Base-by-base conservation (phyloP, 495 filamentous ascomycete species). In the Pseudevernia furfuracea region DNA sequence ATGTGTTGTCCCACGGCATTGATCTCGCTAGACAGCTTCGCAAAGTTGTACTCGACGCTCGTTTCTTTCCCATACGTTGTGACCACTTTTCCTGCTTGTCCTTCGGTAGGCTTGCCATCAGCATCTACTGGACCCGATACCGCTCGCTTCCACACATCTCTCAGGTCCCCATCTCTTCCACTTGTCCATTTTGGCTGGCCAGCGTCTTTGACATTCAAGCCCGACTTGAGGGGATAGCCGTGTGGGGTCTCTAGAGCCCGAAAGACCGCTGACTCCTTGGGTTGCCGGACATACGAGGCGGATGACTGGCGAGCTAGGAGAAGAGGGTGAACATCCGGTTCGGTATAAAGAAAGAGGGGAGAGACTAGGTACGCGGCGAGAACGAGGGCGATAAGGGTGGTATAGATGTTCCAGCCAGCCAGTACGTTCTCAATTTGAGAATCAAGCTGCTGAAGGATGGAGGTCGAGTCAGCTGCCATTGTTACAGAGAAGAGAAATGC, bases 311-410 rank as follows among this genome's bases (percentile, higher is more conserved):
- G 86, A 59, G 89, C 86, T 46, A 99, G 86, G 30, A 97, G 82
- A 69, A 96, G 84, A 10, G 94, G 95, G 73, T 97, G 93, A 14
- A 88, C 87, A 76, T 97, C 94, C 1, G 95, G 89, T 43, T 96
- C 91, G 48, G 78, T 76, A 11, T 78, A 78, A 59, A 80, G 82
- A 56, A 87, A 72, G 38, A 86, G 72, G 21, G 82, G 85, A 70
- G 89, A 89, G 65, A 84, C 77, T 32, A 92, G 75, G 67, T 87
- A 77, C 41, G 81, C 81, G 57, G 82, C 73, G 57, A 96, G 77
- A 38, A 78, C 69, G 37, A 82, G 69, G n/a, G 81, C 76, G 57
- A 91, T 77, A 37, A 85, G 9, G 3, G 87, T 91, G 53, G 85
- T 87, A 74, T 86, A 88, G 69, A 83, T 74, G 71, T 90, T 89